A percentile compares a stretch with the other conserved stretches of the same genome.
These are phyloP conservation scores for Avena insularis DNA, from an alignment of 176 grass and related monocot species.

Conservation along the genomic window DNA sequence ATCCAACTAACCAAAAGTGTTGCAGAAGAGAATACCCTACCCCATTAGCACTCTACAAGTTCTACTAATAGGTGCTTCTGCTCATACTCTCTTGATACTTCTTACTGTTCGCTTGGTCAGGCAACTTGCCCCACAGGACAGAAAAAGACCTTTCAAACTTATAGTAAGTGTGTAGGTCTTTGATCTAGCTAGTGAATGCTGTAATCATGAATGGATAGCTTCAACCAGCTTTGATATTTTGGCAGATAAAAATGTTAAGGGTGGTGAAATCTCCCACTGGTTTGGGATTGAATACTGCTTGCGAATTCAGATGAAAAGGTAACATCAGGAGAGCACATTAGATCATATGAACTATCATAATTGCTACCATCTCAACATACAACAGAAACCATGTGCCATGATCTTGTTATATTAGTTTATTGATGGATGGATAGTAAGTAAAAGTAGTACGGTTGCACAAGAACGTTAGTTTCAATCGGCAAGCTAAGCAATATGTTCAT, in stretches of 20 bases:
- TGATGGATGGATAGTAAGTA: too few relatives aligned
- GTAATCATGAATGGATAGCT: background rate
- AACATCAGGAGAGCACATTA: background rate
- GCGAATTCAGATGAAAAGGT: background rate
- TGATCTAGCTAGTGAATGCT: conserved; percentile 16
- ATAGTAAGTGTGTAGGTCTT: background rate
- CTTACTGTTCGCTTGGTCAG: background rate
- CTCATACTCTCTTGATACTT: background rate
- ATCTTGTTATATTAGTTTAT: too few relatives aligned
- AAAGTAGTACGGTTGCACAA: too few relatives aligned
- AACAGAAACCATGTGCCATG: background rate
- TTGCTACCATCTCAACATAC: background rate
- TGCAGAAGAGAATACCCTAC: background rate
- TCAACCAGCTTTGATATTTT: conserved; percentile 9
- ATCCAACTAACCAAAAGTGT: background rate
- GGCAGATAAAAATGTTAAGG: background rate
- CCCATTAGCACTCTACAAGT: background rate
- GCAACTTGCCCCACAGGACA: background rate
- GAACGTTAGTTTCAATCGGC: too few relatives aligned
- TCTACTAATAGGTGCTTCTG: background rate
- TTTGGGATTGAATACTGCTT: background rate
- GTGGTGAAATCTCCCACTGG: background rate
- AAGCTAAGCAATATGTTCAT: too few relatives aligned
- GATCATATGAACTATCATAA: background rate
- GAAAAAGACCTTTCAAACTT: background rate